Conservation (phyloP, 2,329 filamentous ascomycete species). For the Colletotrichum sp. region DNA sequence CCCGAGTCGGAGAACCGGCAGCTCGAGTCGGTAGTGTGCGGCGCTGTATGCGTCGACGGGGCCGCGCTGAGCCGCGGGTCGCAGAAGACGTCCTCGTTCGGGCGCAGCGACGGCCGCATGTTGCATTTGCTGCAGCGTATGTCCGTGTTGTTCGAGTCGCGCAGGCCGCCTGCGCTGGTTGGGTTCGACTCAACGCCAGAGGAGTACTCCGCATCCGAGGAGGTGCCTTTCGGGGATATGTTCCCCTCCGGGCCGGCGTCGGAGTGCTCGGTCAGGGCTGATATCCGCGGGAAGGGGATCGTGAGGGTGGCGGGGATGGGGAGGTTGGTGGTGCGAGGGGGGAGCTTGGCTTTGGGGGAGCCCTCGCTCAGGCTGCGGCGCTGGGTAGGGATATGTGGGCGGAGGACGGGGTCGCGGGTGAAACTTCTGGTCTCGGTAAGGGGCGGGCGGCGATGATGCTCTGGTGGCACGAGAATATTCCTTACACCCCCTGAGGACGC, state of each 20-base stretch:
- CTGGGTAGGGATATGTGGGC: background rate
- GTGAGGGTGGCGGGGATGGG: conserved; percentile 3
- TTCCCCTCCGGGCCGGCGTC: background rate
- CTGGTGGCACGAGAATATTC: background rate
- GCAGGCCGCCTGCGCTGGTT: background rate
- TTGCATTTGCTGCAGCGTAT: conserved; percentile 19
- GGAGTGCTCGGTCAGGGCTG: conserved; percentile 11
- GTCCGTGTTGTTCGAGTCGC: background rate
- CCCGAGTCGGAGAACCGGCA: conserved; percentile 18
- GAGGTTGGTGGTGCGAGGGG: background rate
- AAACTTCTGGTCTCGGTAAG: background rate
- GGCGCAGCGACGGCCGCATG: conserved; percentile 10
- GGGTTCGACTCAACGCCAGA: conserved; percentile 14
- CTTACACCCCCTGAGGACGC: background rate
- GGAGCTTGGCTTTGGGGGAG: background rate
- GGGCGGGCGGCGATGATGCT: background rate
- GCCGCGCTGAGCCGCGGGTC: background rate
- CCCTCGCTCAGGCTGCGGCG: background rate
- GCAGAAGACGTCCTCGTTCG: background rate
- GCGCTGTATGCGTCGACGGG: background rate
- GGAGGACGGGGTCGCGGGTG: background rate
- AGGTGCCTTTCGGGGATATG: background rate
- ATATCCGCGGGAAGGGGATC: conserved; percentile 13
- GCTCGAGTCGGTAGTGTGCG: background rate
- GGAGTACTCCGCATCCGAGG: conserved; percentile 13